Evolutionary conservation across 257 asterid species (phyloP).

Genomic region (Haberlea rhodopensis): DNA sequence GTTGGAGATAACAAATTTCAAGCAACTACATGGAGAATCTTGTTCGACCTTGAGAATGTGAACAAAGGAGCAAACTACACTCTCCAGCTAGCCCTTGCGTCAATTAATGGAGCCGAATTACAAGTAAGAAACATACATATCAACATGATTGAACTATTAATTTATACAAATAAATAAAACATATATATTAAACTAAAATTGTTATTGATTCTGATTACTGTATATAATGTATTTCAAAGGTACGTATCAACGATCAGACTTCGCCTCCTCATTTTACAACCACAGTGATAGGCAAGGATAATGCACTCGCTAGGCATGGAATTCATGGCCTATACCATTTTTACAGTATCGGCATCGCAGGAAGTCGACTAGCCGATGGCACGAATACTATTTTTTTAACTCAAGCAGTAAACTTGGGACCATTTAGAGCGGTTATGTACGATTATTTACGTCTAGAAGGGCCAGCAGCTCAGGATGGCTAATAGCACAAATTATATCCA

Average conservation of each 20-base stretch:
- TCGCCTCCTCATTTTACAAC: conserved; percentile 24
- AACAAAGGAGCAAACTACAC: conserved; percentile 24
- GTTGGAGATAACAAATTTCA: neutral
- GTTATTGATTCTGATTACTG: neutral
- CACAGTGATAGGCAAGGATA: conserved; percentile 27
- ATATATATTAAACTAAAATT: neutral
- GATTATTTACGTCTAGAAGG: conserved; percentile 47
- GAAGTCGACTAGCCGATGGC: conserved; percentile 22
- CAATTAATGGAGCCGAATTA: conserved; percentile 29
- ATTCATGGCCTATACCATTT: conserved; percentile 38
- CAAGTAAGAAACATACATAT: conserved; percentile 24
- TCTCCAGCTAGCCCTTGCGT: conserved; percentile 39
- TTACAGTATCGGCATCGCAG: conserved; percentile 23
- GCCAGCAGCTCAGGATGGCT: conserved; percentile 21
- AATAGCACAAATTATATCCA: too few relatives aligned
- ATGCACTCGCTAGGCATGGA: conserved; percentile 50
- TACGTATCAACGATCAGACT: conserved; percentile 28
- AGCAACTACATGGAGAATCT: conserved; percentile 36
- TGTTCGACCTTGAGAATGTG: conserved; percentile 21
- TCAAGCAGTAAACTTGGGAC: conserved; percentile 28
- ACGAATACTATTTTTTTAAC: conserved; percentile 29
- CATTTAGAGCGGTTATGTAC: conserved; percentile 37
- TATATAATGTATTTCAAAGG: conserved; percentile 17
- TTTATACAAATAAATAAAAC: neutral
- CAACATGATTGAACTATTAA: neutral